These are phyloP conservation scores for Allantophomopsis cytisporea DNA, from an alignment of 2,329 filamentous ascomycete genomes.

Conservation along the genomic window DNA sequence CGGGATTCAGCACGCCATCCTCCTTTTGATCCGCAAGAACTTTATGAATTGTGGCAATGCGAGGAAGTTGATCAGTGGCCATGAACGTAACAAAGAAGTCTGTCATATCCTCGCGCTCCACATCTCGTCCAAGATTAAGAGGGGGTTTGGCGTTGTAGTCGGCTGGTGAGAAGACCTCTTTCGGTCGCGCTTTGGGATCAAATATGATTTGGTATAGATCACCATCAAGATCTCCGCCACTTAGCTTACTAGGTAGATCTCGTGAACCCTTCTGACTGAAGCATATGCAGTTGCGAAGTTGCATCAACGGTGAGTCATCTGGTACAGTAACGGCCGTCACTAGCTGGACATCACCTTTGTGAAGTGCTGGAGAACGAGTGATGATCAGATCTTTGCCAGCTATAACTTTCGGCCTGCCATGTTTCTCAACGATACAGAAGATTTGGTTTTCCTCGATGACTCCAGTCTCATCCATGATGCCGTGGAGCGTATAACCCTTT, in stretches of 20 bases:
- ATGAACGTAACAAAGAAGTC: conserved; percentile 74
- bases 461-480: conserved; percentile 71
- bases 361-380: conserved; percentile 68
- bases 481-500: conserved; percentile 63
- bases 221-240: conserved; percentile 74
- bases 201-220: conserved; percentile 74
- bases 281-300: conserved; percentile 60
- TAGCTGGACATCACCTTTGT: conserved; percentile 68
- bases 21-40: conserved; percentile 45
- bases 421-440: conserved; percentile 43
- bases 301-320: conserved; percentile 39
- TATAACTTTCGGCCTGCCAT: conserved; percentile 16
- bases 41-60: conserved; percentile 52
- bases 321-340: conserved; percentile 49
- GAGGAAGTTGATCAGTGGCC: conserved; percentile 48
- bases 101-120: conserved; percentile 54
- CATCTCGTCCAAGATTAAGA: conserved; percentile 42
- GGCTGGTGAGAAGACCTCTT: conserved; percentile 38
- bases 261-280: conserved; percentile 60
- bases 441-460: conserved; percentile 53
- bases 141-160: conserved; percentile 52
- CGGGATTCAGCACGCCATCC: conserved; percentile 33
- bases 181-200: conserved; percentile 38
- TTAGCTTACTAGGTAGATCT: conserved; percentile 66
- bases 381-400: conserved; percentile 31